Percentiles rank a stretch among this genome's conserved stretches.
These are phyloP conservation scores for Physcomitrium patens DNA, from an alignment of 225 moss, liverwort and hornwort species.

Conservation along the genomic window DNA sequence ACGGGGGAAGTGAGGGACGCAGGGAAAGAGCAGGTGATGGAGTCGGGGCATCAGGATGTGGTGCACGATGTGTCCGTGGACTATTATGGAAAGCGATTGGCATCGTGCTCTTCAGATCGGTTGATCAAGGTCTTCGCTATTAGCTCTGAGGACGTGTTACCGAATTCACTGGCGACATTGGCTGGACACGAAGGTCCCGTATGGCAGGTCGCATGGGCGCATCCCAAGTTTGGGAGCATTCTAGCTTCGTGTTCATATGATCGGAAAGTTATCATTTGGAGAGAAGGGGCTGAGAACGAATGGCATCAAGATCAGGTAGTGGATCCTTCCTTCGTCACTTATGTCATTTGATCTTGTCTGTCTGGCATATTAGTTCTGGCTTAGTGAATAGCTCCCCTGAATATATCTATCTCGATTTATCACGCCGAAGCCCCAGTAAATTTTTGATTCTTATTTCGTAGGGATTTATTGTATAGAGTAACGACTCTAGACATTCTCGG, in stretches of 20 bases:
- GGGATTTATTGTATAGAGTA: no score
- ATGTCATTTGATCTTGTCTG: no score
- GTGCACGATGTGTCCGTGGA: constrained; percentile 74
- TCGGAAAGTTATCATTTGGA: constrained; percentile 67
- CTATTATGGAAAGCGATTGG: constrained; percentile 66
- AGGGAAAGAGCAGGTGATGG: constrained; percentile 41
- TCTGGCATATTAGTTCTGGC: no score
- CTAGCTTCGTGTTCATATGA: constrained; percentile 69
- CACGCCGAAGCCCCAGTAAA: no score
- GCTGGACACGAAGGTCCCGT: constrained; percentile 65
- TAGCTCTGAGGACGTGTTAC: constrained; percentile 31
- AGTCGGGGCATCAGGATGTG: constrained; percentile 75
- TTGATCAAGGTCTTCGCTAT: constrained; percentile 58
- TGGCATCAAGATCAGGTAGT: constrained; percentile 56
- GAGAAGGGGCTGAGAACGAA: constrained; percentile 61
- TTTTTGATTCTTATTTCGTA: no score
- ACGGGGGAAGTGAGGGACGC: constrained; percentile 12
- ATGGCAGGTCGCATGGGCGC: constrained; percentile 74
- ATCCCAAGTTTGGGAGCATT: constrained; percentile 66
- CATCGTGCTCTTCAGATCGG: constrained; percentile 63
- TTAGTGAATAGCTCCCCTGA: no score
- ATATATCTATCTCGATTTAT: no score
- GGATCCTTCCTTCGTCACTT: not conserved
- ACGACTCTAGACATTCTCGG: no score
- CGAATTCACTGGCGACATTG: constrained; percentile 34